These are phyloP conservation scores for Venturia carpophila DNA, from an alignment of 2,329 filamentous ascomycete species.

Conservation along the genomic window DNA sequence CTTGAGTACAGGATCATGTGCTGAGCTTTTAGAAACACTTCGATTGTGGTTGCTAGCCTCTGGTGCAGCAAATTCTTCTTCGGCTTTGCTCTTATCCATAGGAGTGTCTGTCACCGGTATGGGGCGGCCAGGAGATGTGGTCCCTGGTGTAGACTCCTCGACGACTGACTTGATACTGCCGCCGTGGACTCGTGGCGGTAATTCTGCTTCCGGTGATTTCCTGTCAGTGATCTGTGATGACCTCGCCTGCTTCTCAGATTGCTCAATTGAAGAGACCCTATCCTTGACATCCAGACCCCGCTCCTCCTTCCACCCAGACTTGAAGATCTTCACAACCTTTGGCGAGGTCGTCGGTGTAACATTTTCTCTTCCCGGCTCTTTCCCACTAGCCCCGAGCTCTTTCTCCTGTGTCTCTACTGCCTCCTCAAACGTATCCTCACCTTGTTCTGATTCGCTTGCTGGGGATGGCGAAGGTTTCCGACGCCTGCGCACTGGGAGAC, in stretches of 20 bases:
- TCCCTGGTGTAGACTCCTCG: neutral
- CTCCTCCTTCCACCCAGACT: slow-evolving; percentile 6
- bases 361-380: neutral
- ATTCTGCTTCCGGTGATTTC: neutral
- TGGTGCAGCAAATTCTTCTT: neutral
- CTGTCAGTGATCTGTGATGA: neutral
- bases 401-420: slow-evolving; percentile 20
- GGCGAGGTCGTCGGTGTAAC: neutral
- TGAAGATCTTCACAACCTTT: slow-evolving; percentile 4
- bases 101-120: neutral
- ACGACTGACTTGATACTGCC: neutral
- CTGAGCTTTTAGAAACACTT: slow-evolving; percentile 5
- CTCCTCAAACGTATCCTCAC: slow-evolving; percentile 22
- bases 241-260: slow-evolving; percentile 3
- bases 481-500: slow-evolving; percentile 26
- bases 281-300: slow-evolving; percentile 1
- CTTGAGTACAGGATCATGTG: neutral
- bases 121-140: neutral
- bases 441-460: slow-evolving; percentile 15
- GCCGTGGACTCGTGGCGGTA: neutral
- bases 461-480: slow-evolving; percentile 1
- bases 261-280: neutral
- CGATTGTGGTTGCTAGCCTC: neutral
- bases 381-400: slow-evolving; percentile 8
- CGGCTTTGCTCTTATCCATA: neutral